Conservation (phyloP, 148 eudicot species). For the Camellia sinensis region DNA sequence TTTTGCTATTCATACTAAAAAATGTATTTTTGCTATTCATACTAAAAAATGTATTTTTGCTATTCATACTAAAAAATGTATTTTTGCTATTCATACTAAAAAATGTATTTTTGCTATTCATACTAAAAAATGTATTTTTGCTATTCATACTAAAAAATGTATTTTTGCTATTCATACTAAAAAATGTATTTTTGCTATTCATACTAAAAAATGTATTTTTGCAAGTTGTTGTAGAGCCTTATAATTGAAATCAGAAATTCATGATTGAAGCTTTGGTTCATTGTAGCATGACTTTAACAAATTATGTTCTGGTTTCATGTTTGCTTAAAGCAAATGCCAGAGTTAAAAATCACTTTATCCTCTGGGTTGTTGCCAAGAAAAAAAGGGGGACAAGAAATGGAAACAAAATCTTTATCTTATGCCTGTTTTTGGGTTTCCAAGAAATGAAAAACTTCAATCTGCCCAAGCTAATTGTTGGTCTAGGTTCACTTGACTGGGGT, state of each 20-base stretch:
- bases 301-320: neutral
- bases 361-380: neutral
- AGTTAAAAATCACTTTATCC: neutral
- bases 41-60: too few species aligned
- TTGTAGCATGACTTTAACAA: neutral
- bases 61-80: too few species aligned
- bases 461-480: neutral
- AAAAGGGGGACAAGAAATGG: neutral
- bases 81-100: too few species aligned
- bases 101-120: too few species aligned
- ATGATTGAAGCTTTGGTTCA: neutral
- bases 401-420: neutral
- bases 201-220: neutral
- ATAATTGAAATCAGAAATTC: neutral
- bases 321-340: neutral
- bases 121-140: too few species aligned
- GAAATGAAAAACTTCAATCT: too few species aligned
- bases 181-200: too few species aligned
- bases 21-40: too few species aligned
- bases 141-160: too few species aligned
- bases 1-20: too few species aligned
- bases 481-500: neutral
- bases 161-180: too few species aligned
- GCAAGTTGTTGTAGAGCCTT: neutral
- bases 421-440: neutral